Evolutionary conservation across 257 asterid species (phyloP), one percentile per base, ranked within the genome.

Genomic region (Solanum ossicruentum): DNA sequence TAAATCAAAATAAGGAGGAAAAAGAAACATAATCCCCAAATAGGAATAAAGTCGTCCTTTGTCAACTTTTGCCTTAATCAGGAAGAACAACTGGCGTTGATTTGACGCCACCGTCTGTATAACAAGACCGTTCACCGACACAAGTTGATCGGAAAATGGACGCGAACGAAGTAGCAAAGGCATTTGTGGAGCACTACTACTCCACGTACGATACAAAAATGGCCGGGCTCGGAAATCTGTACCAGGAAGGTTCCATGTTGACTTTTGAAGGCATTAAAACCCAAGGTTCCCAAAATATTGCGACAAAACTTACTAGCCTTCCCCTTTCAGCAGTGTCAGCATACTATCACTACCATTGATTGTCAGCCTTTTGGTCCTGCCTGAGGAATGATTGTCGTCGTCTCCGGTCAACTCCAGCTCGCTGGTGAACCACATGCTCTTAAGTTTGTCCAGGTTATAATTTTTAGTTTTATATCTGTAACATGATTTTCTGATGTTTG

Each of bases 311-410:
- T 75, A 85, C 88, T 43, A 9, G 81, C 72, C 87, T 92, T 16
- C 91, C 93, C 8, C 8, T 92, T 90, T 84, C 93, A 90, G 88
- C 92, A 90, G 88, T 91, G 94, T 86, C 86, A 91, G 84, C 94
- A 91, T 72, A 78, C 21, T 6, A 88, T 90, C 87, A 82, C 91
- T 80, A 92, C 94, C 69, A 91, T 89, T 43, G 94, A 90, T 85
- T 92, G 89, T 85, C 94, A 92, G 88, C 93, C 89, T 18, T 92
- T 92, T n/a, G 94, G 94, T 43, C 91, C 92, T 39, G 88, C 92
- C 66, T 91, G 89, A 4, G 93, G 94, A 16, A 88, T 91, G 88
- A 89, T 91, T 39, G 94, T 91, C 32, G 88, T 92, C 18, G 92
- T 90, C 69, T 89, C 91, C 55, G 94, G 92, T 45, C 88, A 87